Conservation (phyloP, 176 grass and related monocot genomes). For the Triticum urartu region DNA sequence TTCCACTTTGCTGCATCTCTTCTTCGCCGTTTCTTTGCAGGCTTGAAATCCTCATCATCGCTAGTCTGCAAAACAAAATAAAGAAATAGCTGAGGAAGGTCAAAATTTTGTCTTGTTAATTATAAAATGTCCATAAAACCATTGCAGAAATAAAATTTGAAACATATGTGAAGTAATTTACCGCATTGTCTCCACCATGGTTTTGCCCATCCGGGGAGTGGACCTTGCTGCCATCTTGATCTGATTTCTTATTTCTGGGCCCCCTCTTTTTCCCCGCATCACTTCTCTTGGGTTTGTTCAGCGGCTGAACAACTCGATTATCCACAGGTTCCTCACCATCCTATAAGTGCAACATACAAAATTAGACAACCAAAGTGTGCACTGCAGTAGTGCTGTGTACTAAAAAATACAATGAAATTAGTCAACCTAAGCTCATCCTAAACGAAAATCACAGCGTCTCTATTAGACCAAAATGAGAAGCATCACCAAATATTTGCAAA, state of each 20-base stretch:
- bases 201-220: not conserved
- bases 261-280: not conserved
- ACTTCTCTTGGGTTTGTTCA: not conserved
- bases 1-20: not conserved
- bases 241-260: not conserved
- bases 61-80: not conserved
- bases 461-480: not conserved
- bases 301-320: not conserved
- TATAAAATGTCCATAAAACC: not conserved
- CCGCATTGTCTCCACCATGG: not conserved
- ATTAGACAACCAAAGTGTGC: not conserved
- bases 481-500: not conserved
- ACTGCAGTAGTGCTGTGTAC: no score
- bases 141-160: not conserved
- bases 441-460: not conserved
- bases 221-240: not conserved
- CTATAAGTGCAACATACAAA: not conserved
- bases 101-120: not conserved
- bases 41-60: not conserved
- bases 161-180: not conserved
- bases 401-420: no score
- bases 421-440: not conserved
- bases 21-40: not conserved
- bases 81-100: not conserved
- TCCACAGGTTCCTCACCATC: not conserved